Base-by-base conservation (phyloP, 495 filamentous ascomycete genomes). In the Lophium mytilinum region DNA sequence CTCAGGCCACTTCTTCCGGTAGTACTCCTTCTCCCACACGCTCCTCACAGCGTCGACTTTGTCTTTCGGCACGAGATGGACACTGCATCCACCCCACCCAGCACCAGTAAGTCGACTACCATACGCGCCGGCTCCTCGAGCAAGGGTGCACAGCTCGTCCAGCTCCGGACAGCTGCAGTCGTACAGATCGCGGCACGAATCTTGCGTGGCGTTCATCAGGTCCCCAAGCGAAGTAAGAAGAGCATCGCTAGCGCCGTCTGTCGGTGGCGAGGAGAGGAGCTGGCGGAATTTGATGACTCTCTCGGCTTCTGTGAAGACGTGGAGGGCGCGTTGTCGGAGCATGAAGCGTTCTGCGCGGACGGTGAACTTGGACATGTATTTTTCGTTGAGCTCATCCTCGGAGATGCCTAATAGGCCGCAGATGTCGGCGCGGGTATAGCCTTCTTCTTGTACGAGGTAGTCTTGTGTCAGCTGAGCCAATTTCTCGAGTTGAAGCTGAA, bases 11-110 rank as follows among this genome's bases (percentile, higher is more conserved):
- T 84, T 83, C 63, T 80, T 80, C 51, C 70, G 67, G 69, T 96
- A 98, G 67, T 96, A 98, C 69, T 88, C 80, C 55, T 81, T 75
- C 66, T 85, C 78, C 81, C 89, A 86, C 17, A 85, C 86, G 67
- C 79, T 74, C 67, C 80, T 88, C 21, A 98, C 86, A 37, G 73
- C 83, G n/a, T 89, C 83, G 1, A 95, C 87, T 72, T 87, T 92
- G 55, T 89, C 81, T 62, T 83, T 85, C 1, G 92, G 86, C 47
- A 97, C 83, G 55, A 98, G 79, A 71, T 98, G 94, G 49, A 98
- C 92, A 43, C 81, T 90, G 71, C 94, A 97, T 11, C 93, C 93
- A 58, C 93, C 93, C 93, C 93, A 98, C 30, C 93, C 93, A 14
- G 93, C 93, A 49, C 93, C 93, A 1, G 93, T 98, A 65, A 97